These are phyloP conservation scores for Garcia nutans DNA, from an alignment of 345 rosid genomes.

Conservation along the genomic window DNA sequence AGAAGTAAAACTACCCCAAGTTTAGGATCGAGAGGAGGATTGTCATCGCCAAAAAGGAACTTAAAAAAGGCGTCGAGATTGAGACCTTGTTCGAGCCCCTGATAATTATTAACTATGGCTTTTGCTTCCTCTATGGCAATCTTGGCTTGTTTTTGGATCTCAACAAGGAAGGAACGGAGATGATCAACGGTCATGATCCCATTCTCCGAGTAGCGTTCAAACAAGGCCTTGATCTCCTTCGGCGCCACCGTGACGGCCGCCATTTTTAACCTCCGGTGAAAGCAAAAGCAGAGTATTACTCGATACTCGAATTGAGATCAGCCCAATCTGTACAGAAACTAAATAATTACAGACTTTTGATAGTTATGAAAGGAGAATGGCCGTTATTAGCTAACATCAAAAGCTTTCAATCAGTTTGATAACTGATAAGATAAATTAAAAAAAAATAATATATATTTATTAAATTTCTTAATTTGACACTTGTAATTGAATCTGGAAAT, in stretches of 20 bases:
- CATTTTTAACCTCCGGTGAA: constrained; percentile 68
- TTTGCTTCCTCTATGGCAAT: constrained; percentile 51
- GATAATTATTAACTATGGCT: constrained; percentile 35
- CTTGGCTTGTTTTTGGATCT: constrained; percentile 48
- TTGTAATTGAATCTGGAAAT: too few species aligned
- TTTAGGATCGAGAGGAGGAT: constrained; percentile 49
- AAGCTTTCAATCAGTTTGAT: background rate
- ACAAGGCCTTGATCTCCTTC: constrained; percentile 53
- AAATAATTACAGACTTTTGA: too few species aligned
- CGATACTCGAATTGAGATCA: background rate
- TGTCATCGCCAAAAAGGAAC: constrained; percentile 49
- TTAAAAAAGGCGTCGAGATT: constrained; percentile 61
- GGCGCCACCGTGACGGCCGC: constrained; percentile 67
- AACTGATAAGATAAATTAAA: too few species aligned
- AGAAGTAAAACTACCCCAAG: constrained; percentile 38
- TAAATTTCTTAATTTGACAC: too few species aligned
- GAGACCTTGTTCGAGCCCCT: constrained; percentile 44
- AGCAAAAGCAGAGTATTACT: constrained; percentile 47
- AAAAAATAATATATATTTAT: too few species aligned
- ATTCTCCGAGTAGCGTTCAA: constrained; percentile 44
- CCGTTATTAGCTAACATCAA: background rate
- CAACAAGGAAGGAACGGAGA: constrained; percentile 55
- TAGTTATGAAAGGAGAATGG: background rate
- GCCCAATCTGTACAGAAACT: background rate
- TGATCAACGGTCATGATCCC: constrained; percentile 50